Conservation (phyloP, 306 rosid genomes). For the Corylus avellana region DNA sequence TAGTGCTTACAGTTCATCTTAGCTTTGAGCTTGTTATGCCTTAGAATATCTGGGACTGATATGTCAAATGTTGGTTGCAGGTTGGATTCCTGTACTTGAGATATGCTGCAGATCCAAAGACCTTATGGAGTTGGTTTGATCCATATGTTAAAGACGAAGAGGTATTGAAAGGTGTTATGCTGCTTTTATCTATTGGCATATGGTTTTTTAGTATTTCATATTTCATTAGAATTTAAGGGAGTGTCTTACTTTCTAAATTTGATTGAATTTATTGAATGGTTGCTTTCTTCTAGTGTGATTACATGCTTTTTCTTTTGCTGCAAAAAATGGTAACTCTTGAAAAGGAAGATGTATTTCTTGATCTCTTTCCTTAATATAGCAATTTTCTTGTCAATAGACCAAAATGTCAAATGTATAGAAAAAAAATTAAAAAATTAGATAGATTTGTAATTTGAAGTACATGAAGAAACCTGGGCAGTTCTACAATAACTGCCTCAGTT, state of each 20-base stretch:
- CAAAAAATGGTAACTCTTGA: not conserved
- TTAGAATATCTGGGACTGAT: constrained; percentile 11
- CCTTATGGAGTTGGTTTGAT: constrained; percentile 93
- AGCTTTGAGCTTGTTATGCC: not conserved
- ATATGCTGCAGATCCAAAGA: constrained; percentile 90
- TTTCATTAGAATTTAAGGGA: constrained; percentile 1
- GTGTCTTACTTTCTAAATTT: not conserved
- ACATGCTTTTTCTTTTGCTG: not conserved
- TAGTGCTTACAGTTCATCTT: not conserved
- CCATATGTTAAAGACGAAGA: constrained; percentile 86
- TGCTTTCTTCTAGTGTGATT: constrained; percentile 10
- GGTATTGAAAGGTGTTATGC: constrained; percentile 47
- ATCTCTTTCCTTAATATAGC: no score
- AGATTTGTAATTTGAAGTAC: no score
- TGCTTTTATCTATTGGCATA: constrained; percentile 18
- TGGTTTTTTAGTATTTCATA: constrained; percentile 6
- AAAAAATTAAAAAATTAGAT: no score
- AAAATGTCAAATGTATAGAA: no score
- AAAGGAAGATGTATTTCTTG: no score
- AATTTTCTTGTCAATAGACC: no score
- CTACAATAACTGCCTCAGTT: no score
- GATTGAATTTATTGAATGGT: not conserved
- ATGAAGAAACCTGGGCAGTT: no score
- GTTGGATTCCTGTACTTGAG: constrained; percentile 96
- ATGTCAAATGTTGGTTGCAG: constrained; percentile 43